These are phyloP conservation scores for Fraxinus velutina DNA, from an alignment of 305 asterid genomes.

Conservation along the genomic window DNA sequence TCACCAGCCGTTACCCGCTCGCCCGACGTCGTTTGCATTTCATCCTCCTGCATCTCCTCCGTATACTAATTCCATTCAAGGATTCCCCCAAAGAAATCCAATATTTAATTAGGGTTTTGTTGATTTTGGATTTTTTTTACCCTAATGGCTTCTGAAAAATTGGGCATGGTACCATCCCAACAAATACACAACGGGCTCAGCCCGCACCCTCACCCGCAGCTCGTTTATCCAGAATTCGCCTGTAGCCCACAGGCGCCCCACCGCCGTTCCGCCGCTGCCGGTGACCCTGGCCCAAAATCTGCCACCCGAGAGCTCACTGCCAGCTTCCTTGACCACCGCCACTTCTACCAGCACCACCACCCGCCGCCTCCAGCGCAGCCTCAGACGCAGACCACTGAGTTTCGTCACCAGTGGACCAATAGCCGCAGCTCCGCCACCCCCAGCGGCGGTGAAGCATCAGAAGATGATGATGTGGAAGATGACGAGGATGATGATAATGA, in stretches of 20 bases:
- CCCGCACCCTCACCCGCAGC: slow-evolving; percentile 50
- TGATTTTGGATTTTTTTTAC: not conserved
- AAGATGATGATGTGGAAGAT: slow-evolving; percentile 39
- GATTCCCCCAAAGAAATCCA: slow-evolving; percentile 1
- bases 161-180: slow-evolving; percentile 52
- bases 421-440: slow-evolving; percentile 45
- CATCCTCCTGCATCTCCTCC: not conserved
- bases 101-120: not conserved
- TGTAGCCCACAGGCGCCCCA: slow-evolving; percentile 41
- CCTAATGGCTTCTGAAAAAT: slow-evolving; percentile 59
- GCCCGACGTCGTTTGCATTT: slow-evolving; percentile 25
- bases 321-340: slow-evolving; percentile 56
- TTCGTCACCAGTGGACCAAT: slow-evolving; percentile 52
- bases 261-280: slow-evolving; percentile 35
- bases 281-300: slow-evolving; percentile 48
- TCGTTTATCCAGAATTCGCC: slow-evolving; percentile 50
- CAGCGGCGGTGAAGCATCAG: slow-evolving; percentile 48
- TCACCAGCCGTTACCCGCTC: not conserved
- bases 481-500: slow-evolving; percentile 40
- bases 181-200: slow-evolving; percentile 43
- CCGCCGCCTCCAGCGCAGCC: slow-evolving; percentile 18
- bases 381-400: slow-evolving; percentile 32
- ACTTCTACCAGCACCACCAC: slow-evolving; percentile 42
- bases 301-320: slow-evolving; percentile 68
- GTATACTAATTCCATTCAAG: slow-evolving; percentile 1